Evolutionary conservation across 2,329 filamentous ascomycete genomes (phyloP), one percentile per base, ranked within the genome.

Genomic region (Aschersonia sp.): DNA sequence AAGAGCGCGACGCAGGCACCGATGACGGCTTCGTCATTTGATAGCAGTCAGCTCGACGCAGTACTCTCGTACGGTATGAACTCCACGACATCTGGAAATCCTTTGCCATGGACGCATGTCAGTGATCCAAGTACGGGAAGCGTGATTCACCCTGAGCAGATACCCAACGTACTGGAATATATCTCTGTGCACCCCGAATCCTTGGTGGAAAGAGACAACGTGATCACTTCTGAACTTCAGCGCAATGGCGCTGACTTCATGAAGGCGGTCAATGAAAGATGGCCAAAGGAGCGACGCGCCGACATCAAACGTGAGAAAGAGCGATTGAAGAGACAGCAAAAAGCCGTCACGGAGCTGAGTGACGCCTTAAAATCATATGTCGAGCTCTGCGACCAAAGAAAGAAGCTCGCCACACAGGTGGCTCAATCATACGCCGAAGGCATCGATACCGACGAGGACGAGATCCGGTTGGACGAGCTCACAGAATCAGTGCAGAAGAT

Each of bases 231-330:
- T 4, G 62, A 68, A 41, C 55, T 77, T 31, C 62, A 65, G 45
- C 63, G 66, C 45, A 79, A 78, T 50, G 68, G 65, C 5, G 62
- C 67, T 30, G 67, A 69, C 20, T 78, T 73, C 51, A 64, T 60
- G 50, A 63, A 63, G 48, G 70, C 72, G 10, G 65, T 80, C 28
- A 64, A 67, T 9, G 67, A 72, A 47, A 65, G 68, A 32, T 69
- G 67, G 51, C 58, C 71, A 2, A 66, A 66, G 48, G 68, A 72
- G 28, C 66, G 66, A 43, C 69, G 72, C 31, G 61, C 63, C 30
- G 63, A 64, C 31, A 65, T 78, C 45, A 75, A 75, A 51, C 61
- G 59, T 40, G 72, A 74, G 43, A 77, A 73, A 52, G 69, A 72
- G 52, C 61, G 58, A 12, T 55, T 79, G 9, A 53, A 68, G 47